These are phyloP conservation scores for Xylariomycetidae sp. DNA, from an alignment of 2,329 filamentous ascomycete species.

Conservation along the genomic window DNA sequence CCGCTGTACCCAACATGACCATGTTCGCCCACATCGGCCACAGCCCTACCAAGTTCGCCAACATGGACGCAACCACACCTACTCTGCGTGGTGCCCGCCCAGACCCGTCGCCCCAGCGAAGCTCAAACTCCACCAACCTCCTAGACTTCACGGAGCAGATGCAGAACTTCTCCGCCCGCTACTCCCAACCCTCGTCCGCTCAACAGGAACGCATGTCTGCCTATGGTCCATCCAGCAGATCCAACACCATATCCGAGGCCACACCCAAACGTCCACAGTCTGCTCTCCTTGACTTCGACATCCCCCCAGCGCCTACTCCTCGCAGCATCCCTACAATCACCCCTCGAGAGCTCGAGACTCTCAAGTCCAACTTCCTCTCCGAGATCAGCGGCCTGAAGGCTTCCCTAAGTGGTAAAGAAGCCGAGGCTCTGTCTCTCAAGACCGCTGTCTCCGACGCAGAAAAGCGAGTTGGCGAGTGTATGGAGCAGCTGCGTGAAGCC, in stretches of 20 bases:
- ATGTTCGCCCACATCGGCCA: constrained; percentile 70
- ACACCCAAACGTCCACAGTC: constrained; percentile 52
- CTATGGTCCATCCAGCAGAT: constrained; percentile 26
- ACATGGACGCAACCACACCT: constrained; percentile 29
- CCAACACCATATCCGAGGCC: constrained; percentile 21
- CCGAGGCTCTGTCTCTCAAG: constrained; percentile 82
- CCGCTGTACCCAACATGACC: constrained; percentile 81
- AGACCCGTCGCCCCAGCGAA: constrained; percentile 30
- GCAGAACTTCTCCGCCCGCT: constrained; percentile 19
- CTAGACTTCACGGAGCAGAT: constrained; percentile 83
- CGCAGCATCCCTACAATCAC: constrained; percentile 87
- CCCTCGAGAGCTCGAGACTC: constrained; percentile 81
- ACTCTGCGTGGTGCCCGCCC: constrained; percentile 32
- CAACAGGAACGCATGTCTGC: constrained; percentile 44
- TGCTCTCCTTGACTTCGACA: constrained; percentile 81
- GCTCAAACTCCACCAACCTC: constrained; percentile 64
- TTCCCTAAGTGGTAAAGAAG: constrained; percentile 85
- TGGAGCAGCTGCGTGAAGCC: constrained; percentile 79
- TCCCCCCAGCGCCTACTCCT: constrained; percentile 88
- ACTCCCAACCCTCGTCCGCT: constrained; percentile 30
- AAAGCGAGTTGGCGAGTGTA: constrained; percentile 78
- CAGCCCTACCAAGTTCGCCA: constrained; percentile 50
- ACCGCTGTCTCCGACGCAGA: constrained; percentile 85
- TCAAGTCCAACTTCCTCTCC: constrained; percentile 86
- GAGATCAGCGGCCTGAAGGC: constrained; percentile 94